These are phyloP conservation scores for Piper longum DNA, from an alignment of 164 flowering plant species.

Conservation along the genomic window DNA sequence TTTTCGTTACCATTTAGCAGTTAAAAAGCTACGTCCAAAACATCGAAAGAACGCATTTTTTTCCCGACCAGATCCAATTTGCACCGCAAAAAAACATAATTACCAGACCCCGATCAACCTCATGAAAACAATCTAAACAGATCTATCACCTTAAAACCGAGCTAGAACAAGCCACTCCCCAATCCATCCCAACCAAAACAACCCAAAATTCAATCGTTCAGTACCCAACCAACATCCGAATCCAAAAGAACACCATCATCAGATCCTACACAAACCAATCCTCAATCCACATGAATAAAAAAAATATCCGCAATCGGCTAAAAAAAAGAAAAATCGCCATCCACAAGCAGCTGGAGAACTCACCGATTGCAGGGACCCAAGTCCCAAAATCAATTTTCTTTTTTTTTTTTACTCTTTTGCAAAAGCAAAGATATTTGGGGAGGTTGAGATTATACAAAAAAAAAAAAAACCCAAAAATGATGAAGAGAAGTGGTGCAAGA, in stretches of 20 bases:
- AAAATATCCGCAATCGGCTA: constrained; percentile 6
- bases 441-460: constrained; percentile 25
- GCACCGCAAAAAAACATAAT: neutral
- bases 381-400: constrained; percentile 4
- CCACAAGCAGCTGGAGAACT: constrained; percentile 1
- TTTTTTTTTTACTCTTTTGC: no score
- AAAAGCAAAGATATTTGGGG: constrained; percentile 48
- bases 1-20: neutral
- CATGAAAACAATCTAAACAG: neutral
- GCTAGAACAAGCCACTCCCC: neutral
- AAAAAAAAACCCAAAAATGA: no score
- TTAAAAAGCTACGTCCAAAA: neutral
- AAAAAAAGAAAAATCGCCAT: constrained; percentile 6
- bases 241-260: constrained; percentile 29
- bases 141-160: neutral
- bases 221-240: constrained; percentile 20
- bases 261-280: constrained; percentile 12
- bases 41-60: neutral
- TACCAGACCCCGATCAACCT: neutral
- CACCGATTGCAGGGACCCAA: constrained; percentile 16
- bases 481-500: no score
- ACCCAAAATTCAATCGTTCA: constrained; percentile 4
- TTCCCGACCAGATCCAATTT: neutral
- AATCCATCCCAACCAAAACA: neutral
- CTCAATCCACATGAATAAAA: constrained; percentile 7